Conservation (phyloP, 495 filamentous ascomycete species). For the Hyaloscypha variabilis region DNA sequence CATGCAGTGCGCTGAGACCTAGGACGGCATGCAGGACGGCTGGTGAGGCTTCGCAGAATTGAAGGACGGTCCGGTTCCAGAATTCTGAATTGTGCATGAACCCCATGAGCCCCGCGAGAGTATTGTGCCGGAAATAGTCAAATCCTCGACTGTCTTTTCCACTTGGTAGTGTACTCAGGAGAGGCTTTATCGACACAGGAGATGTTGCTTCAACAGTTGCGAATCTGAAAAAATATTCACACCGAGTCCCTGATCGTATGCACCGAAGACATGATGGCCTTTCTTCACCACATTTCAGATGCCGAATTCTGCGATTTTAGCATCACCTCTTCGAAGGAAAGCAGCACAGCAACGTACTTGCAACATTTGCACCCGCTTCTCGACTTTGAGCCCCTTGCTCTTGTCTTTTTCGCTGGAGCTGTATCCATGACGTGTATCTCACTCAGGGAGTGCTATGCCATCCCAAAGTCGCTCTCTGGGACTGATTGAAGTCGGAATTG, state of each 20-base stretch:
- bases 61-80: constrained; percentile 12
- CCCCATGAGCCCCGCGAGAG: constrained; percentile 12
- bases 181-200: not conserved
- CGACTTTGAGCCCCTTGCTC: not conserved
- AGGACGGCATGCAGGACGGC: constrained; percentile 20
- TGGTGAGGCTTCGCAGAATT: constrained; percentile 12
- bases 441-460: not conserved
- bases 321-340: not conserved
- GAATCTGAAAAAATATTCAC: not conserved
- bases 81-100: constrained; percentile 13
- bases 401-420: not conserved
- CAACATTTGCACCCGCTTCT: not conserved
- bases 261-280: not conserved
- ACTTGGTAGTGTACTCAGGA: not conserved
- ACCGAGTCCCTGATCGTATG: not conserved
- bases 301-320: not conserved
- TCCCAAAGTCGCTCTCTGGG: not conserved
- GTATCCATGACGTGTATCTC: not conserved
- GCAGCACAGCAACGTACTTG: not conserved
- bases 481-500: too few relatives aligned
- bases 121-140: constrained; percentile 12
- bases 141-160: constrained; percentile 14
- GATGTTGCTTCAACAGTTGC: not conserved
- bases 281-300: not conserved
- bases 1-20: constrained; percentile 16